Conservation (phyloP, 1,284 basidiomycete species). For the Psilocybe mexicana region DNA sequence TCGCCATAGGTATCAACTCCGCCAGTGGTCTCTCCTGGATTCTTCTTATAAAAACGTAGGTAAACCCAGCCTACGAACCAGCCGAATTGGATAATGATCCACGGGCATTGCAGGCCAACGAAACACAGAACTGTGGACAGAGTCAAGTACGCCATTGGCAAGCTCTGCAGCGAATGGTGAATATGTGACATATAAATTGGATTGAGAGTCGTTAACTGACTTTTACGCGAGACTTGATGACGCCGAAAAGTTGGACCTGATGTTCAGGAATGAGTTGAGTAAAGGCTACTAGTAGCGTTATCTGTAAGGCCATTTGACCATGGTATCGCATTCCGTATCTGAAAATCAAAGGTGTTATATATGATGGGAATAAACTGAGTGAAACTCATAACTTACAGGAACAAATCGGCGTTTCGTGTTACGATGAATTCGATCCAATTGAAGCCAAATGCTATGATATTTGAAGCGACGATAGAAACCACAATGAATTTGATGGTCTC, state of each 20-base stretch:
- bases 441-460: slow-evolving; percentile 83
- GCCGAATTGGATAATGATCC: slow-evolving; percentile 96
- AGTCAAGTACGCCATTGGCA: slow-evolving; percentile 94
- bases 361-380: slow-evolving; percentile 6
- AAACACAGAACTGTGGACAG: slow-evolving; percentile 89
- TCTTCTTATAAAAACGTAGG: slow-evolving; percentile 94
- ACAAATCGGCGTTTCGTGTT: slow-evolving; percentile 63
- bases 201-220: slow-evolving; percentile 38
- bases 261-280: slow-evolving; percentile 98
- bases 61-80: slow-evolving; percentile 97
- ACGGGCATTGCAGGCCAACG: slow-evolving; percentile 89
- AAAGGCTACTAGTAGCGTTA: slow-evolving; percentile 90
- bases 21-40: slow-evolving; percentile 55
- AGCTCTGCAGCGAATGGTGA: slow-evolving; percentile 48
- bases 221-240: slow-evolving; percentile 89
- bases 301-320: slow-evolving; percentile 91
- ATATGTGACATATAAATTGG: background rate
- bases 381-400: slow-evolving; percentile 60
- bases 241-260: slow-evolving; percentile 90
- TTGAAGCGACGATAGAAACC: slow-evolving; percentile 79
- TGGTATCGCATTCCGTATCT: slow-evolving; percentile 90
- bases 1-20: slow-evolving; percentile 80
- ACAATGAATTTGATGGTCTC: slow-evolving; percentile 88
- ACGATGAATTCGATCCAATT: slow-evolving; percentile 80
- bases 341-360: slow-evolving; percentile 3